phyloP scores from a whole-genome alignment of 805 yeast genomes.

The Cyberlindnera sargentensis region DNA sequence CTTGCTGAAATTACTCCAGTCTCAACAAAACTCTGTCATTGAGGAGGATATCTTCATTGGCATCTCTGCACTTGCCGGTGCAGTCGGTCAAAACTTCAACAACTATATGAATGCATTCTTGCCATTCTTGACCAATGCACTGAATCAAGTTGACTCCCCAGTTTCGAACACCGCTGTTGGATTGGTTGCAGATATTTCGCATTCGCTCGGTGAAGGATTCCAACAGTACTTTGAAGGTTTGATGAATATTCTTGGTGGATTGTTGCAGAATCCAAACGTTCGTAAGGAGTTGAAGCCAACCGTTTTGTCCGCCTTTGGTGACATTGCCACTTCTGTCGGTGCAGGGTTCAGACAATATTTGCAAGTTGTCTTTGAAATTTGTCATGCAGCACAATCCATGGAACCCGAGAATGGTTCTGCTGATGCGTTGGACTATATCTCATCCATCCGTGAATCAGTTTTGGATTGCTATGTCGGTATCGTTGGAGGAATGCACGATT shows the following conservation, averaged over 20 bases:
- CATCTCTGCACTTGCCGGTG: constrained; percentile 80
- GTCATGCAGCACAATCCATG: constrained; percentile 55
- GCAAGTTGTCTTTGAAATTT: constrained; percentile 71
- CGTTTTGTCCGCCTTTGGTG: constrained; percentile 91
- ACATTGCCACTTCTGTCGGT: constrained; percentile 87
- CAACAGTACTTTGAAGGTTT: constrained; percentile 71
- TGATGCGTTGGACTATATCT: constrained; percentile 73
- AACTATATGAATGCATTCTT: constrained; percentile 76
- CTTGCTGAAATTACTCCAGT: constrained; percentile 63
- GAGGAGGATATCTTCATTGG: constrained; percentile 96
- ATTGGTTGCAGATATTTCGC: constrained; percentile 87
- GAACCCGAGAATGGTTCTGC: constrained; percentile 60
- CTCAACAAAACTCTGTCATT: constrained; percentile 58
- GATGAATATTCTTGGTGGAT: constrained; percentile 76
- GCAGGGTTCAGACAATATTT: constrained; percentile 68
- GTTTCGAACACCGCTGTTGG: constrained; percentile 90
- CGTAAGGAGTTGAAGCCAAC: constrained; percentile 81
- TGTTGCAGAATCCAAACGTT: constrained; percentile 58
- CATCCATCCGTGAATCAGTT: constrained; percentile 75
- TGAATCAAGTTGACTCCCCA: constrained; percentile 76
- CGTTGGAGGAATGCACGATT: constrained; percentile 76
- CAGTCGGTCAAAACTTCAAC: constrained; percentile 63
- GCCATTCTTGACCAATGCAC: constrained; percentile 74
- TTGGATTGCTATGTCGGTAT: constrained; percentile 94
- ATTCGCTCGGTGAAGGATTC: constrained; percentile 71